Conservation (phyloP, 768 basidiomycete genomes). For the Mycena rebaudengoi region DNA sequence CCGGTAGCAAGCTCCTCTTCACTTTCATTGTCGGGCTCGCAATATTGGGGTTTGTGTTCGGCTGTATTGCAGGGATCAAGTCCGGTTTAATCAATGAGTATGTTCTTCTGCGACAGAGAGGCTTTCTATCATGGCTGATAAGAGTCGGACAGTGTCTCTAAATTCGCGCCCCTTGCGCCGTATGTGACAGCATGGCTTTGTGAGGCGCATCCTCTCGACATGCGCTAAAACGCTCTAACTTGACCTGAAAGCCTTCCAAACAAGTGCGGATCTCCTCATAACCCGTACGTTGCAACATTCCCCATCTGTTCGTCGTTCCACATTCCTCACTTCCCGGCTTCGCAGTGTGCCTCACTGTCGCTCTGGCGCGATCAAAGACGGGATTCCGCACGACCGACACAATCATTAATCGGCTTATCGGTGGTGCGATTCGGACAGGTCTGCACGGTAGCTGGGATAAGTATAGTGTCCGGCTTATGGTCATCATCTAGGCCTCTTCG, state of each 20-base stretch:
- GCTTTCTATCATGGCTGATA: too few species aligned
- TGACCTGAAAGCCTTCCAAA: conserved; percentile 14
- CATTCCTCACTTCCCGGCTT: background rate
- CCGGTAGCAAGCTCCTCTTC: conserved; percentile 24
- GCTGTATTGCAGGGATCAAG: conserved; percentile 34
- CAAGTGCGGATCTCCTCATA: conserved; percentile 22
- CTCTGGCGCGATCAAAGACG: conserved; percentile 17
- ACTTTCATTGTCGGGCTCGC: conserved; percentile 30
- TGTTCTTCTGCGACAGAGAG: too few species aligned
- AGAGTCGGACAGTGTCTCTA: conserved; percentile 28
- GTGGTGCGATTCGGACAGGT: conserved; percentile 20
- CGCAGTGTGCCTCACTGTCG: conserved; percentile 18
- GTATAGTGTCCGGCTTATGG: too few species aligned
- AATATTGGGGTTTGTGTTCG: conserved; percentile 35
- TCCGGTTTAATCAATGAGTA: conserved; percentile 38
- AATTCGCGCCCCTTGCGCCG: conserved; percentile 32
- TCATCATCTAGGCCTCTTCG: conserved; percentile 32
- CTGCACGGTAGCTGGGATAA: too few species aligned
- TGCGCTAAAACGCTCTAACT: background rate
- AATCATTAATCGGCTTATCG: conserved; percentile 24
- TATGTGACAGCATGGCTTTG: conserved; percentile 42
- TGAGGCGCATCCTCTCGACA: background rate
- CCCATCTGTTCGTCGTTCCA: background rate
- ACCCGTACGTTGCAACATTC: too few species aligned
- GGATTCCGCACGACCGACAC: conserved; percentile 23